Evolutionary conservation across 306 rosid species (phyloP), one percentile per base, ranked within the genome.

Genomic region (Prunus kanzakura): DNA sequence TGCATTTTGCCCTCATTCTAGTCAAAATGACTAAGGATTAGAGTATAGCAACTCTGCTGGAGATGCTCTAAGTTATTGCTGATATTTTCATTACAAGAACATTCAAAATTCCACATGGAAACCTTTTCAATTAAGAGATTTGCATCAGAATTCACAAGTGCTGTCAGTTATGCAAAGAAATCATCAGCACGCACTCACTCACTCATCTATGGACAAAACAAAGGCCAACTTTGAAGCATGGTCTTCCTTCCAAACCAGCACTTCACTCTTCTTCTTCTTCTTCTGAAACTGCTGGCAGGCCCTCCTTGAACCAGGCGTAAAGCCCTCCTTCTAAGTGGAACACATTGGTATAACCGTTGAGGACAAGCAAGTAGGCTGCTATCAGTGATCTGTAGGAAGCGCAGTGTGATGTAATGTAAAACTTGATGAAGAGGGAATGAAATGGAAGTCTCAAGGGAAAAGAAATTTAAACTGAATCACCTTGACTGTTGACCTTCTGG

Each of bases 401-500:
- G 79, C 52, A 57, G 38, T 7, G 25, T 22, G 66, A 52, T 43
- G 29, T 35, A 11, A 46, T 61, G 49, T 15, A 16, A 60, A 69
- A 23, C n/a, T 65, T 35, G 8, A 8, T 4, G 16, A 12, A 4
- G 47, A 11, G 12, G 47, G 19, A 58, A 68, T 30, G 11, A 61
- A 25, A 14, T 35, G 4, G 45, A 32, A 66, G 13, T 25, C 49
- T 67, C 20, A 3, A 78, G 46, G 14, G 38, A 55, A 54, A 29
- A 52, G 11, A 60, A 16, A 13, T 12, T 3, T 54, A 58, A 22
- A 69, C 41, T 32, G 8, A 1, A 20, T 32, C 73, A 92, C 99
- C 97, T 95, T 79, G 97, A 95, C 76, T 95, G 97, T 88, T 90
- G 93, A 64, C 99, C 99, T 83, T 95, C 93, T 11, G 99, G 97